Conservation (phyloP, 2,329 filamentous ascomycete genomes). For the Fusarium sp. region DNA sequence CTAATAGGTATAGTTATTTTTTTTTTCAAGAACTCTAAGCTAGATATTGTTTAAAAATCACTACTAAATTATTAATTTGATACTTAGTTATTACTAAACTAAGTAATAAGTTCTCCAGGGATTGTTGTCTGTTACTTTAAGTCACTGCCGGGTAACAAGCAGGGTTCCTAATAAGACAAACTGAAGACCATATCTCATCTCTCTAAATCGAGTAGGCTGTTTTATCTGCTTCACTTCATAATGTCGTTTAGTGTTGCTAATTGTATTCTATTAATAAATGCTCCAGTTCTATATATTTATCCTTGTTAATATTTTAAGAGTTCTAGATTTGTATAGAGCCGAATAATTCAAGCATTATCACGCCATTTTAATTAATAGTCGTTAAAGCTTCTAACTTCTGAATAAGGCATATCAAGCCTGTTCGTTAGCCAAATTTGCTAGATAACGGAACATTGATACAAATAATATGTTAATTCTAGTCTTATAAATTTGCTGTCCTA, state of each 20-base stretch:
- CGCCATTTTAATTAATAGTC: neutral
- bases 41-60: too few relatives aligned
- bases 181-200: neutral
- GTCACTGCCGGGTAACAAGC: neutral
- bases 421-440: neutral
- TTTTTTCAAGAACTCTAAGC: too few relatives aligned
- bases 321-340: rapidly evolving
- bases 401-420: too few relatives aligned
- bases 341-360: neutral
- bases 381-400: too few relatives aligned
- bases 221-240: neutral
- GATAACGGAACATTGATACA: too few relatives aligned
- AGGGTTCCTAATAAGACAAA: neutral
- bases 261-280: too few relatives aligned
- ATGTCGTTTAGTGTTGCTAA: neutral
- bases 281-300: rapidly evolving
- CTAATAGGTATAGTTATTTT: too few relatives aligned
- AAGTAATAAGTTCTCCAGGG: rapidly evolving
- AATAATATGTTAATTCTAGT: neutral
- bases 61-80: too few relatives aligned
- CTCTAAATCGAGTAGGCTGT: too few relatives aligned
- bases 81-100: neutral
- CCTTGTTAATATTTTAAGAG: neutral
- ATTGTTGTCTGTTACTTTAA: rapidly evolving
- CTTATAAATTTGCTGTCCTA: neutral